Evolutionary conservation across 495 filamentous ascomycete genomes (phyloP).

Genomic region (Aspergillus funiculosus): DNA sequence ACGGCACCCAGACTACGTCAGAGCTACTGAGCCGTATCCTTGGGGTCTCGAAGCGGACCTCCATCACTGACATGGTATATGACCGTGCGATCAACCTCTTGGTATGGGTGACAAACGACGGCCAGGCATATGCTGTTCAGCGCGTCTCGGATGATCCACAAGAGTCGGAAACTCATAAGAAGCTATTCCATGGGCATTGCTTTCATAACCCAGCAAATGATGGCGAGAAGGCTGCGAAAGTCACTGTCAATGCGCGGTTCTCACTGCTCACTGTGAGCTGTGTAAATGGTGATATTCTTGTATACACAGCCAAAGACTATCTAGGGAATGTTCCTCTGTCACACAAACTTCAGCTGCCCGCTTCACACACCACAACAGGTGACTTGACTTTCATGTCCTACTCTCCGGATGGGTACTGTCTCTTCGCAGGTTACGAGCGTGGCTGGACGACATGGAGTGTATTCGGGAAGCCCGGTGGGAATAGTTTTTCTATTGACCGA

Average conservation of each 20-base stretch:
- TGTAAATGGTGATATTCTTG: slow-evolving; percentile 67
- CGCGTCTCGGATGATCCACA: slow-evolving; percentile 39
- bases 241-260: slow-evolving; percentile 87
- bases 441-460: slow-evolving; percentile 98
- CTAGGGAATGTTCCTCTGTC: slow-evolving; percentile 89
- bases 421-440: slow-evolving; percentile 87
- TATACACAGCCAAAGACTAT: slow-evolving; percentile 91
- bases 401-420: slow-evolving; percentile 93
- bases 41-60: slow-evolving; percentile 72
- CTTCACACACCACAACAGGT: slow-evolving; percentile 59
- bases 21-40: slow-evolving; percentile 83
- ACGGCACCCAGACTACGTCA: slow-evolving; percentile 79
- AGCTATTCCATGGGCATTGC: slow-evolving; percentile 82
- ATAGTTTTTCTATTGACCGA: slow-evolving; percentile 68
- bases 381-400: slow-evolving; percentile 69
- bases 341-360: slow-evolving; percentile 63
- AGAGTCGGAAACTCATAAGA: slow-evolving; percentile 43
- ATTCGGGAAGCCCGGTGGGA: slow-evolving; percentile 81
- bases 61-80: slow-evolving; percentile 81
- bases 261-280: slow-evolving; percentile 88
- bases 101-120: slow-evolving; percentile 88
- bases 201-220: slow-evolving; percentile 69
- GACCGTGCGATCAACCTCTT: slow-evolving; percentile 96
- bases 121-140: slow-evolving; percentile 89
- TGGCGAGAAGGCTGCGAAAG: slow-evolving; percentile 59